Evolutionary conservation across 2,329 filamentous ascomycete genomes (phyloP).

Genomic region (Penicillium sp.): DNA sequence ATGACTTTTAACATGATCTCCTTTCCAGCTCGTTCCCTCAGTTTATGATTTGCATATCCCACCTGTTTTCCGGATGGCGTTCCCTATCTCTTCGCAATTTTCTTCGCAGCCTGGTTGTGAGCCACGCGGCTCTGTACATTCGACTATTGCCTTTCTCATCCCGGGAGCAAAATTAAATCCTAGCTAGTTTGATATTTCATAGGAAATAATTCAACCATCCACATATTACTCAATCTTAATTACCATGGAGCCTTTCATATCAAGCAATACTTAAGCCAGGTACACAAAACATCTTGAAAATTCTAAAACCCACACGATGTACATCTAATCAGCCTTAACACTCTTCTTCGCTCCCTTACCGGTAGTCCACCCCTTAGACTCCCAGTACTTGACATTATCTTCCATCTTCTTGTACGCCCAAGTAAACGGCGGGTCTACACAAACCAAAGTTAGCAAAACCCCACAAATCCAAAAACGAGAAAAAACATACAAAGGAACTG

Average conservation of each 20-base stretch:
- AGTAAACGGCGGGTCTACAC: slow-evolving; percentile 40
- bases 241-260: neutral
- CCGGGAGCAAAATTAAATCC: neutral
- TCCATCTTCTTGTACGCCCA: slow-evolving; percentile 54
- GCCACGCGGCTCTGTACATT: neutral
- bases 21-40: neutral
- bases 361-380: slow-evolving; percentile 38
- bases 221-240: neutral
- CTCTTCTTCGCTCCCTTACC: slow-evolving; percentile 38
- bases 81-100: neutral
- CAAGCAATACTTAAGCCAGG: neutral
- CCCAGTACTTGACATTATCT: slow-evolving; percentile 46
- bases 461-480: neutral
- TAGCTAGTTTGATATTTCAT: neutral
- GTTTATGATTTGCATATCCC: neutral
- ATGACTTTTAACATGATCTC: neutral
- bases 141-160: neutral
- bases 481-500: slow-evolving; percentile 51
- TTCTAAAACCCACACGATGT: neutral
- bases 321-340: slow-evolving; percentile 34
- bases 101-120: neutral
- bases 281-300: neutral
- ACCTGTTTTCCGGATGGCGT: neutral
- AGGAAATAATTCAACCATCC: neutral
- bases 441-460: neutral